Evolutionary conservation across 2,329 filamentous ascomycete genomes (phyloP), one percentile per base, ranked within the genome.

Genomic region (Paecilomyces variotii): DNA sequence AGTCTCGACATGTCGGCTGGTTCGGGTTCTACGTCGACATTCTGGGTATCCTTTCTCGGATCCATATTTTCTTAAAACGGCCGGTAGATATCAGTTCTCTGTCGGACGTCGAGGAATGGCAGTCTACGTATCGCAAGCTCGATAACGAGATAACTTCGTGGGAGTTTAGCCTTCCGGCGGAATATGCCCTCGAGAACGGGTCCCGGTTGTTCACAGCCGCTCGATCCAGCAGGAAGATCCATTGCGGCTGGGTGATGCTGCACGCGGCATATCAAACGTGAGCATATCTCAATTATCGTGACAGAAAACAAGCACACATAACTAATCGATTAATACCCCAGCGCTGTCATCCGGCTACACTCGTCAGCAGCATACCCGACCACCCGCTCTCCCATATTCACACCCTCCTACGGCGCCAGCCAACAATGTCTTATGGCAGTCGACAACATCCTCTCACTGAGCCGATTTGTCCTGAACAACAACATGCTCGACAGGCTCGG

Each of bases 21-120:
- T 96, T 96, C 72, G 89, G 89, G 7, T 92, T 94, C 70, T 95
- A 96, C 69, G 87, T 96, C 60, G 92, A 96, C 71, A 88, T 96
- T 19, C 79, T 96, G 3, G 90, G 90, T 1, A 92, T 96, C 56
- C 78, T 96, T 1, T 92, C 90, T 56, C 87, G 89, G 63, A 91
- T 96, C 57, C 92, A 97, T 76, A 84, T 88, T 56, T 96, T 96
- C 64, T 77, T 96, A 58, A 95, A 95, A 71, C 87, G 88, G 64
- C 91, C 92, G 0, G 90, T 96, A 32, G 91, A 96, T 68, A 96
- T 96, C 61, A 88, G 88, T 54, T 88, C 89, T 6, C 76, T 91
- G 9, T 84, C 86, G 4, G 92, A 96, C 65, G 92, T 96, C 4
- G 90, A 96, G 71, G 83, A 87, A 70, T 96, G 92, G 92, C 91